phyloP scores from a whole-genome alignment of 768 basidiomycete genomes.

The Lactarius vividus region DNA sequence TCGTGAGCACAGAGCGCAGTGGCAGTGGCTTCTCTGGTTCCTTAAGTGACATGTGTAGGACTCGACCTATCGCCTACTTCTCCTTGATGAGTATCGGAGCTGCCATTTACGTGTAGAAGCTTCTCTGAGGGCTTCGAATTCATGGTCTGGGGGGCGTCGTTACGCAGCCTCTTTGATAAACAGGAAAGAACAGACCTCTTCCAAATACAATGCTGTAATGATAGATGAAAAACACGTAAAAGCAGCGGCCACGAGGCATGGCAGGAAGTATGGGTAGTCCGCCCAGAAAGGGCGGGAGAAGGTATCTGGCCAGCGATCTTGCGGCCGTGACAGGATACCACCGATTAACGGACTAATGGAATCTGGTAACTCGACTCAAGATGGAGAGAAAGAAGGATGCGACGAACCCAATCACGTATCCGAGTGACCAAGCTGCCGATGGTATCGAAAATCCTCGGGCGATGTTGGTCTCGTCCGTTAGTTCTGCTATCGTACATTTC shows the following conservation, averaged over 20 bases:
- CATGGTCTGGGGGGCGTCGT: neutral
- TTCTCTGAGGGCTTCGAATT: neutral
- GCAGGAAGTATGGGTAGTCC: conserved; percentile 30
- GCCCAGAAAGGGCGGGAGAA: conserved; percentile 29
- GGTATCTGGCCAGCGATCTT: conserved; percentile 23
- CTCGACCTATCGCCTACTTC: neutral
- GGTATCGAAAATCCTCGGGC: neutral
- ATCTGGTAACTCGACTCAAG: neutral
- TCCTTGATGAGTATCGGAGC: neutral
- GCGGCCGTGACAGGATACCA: conserved; percentile 28
- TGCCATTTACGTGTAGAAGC: neutral
- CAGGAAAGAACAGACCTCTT: neutral
- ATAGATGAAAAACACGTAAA: neutral
- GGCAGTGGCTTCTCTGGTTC: conserved; percentile 21
- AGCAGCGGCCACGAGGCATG: conserved; percentile 16
- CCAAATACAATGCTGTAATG: neutral
- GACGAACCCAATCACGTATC: conserved; percentile 15
- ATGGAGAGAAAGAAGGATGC: neutral
- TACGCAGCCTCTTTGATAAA: neutral
- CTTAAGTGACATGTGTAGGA: neutral
- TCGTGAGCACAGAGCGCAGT: conserved; percentile 34
- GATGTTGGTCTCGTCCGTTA: neutral
- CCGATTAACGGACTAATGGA: conserved; percentile 26
- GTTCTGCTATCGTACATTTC: neutral
- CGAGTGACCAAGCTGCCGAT: neutral